Base-by-base conservation (phyloP, 2,329 filamentous ascomycete species). In the Ciborinia camelliae region DNA sequence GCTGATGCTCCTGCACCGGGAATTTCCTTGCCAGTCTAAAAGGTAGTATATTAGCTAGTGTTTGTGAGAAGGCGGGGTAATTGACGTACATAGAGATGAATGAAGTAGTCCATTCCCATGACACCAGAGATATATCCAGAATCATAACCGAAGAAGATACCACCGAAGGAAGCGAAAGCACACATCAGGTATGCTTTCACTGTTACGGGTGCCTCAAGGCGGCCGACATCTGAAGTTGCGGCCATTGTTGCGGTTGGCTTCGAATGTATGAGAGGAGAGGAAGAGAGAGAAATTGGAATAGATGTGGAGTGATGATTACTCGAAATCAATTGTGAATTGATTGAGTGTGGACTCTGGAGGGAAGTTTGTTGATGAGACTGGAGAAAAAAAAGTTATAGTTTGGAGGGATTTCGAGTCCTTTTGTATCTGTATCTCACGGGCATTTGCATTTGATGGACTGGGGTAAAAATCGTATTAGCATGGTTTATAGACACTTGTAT, bases 101-200 rank as follows among this genome's bases (percentile, higher is more conserved):
- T 75, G 35, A 73, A 67, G 66, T 81, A 79, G 71, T 83, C 79
- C 73, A 86, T 82, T 67, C 79, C 76, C 68, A 73, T 68, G 12
- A 73, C 71, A 74, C 86, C 86, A 75, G 86, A 86, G 80, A 90
- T 90, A 78, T 90, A 90, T 71, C 89, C 90, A 50, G 88, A 90
- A 73, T 92, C 90, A 77, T 90, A 92, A 58, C 90, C 90, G 77
- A 75, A 75, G 69, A 74, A 71, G 65, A 73, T 72, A 76, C 85
- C 87, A 73, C 87, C 87, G 67, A 90, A 89, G 41, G 87, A 86
- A 66, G 87, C 87, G 69, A 90, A 90, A 69, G 85, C 87, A 76
- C 87, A 90, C 74, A 90, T 83, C 59, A 88, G 67, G 76, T 90
- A 90, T 64, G 87, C 87, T 80, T 87, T 86, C 77, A 84, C 78